Conservation (phyloP, 371 early-diverging fungal genomes). For the Apophysomyces ossiformis region DNA sequence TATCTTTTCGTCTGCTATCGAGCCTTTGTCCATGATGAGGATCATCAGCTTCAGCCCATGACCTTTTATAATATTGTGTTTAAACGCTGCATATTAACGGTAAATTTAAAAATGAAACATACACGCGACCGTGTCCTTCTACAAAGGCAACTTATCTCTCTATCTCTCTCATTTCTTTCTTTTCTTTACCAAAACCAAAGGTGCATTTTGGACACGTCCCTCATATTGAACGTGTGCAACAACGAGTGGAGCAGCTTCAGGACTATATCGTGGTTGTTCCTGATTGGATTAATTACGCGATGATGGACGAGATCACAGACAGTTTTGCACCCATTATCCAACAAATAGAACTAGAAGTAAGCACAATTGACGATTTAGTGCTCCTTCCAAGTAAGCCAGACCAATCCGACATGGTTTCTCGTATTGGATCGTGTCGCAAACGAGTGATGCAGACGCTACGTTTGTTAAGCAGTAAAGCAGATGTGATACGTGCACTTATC, state of each 20-base stretch:
- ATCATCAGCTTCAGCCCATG: constrained; percentile 71
- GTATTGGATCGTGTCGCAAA: constrained; percentile 84
- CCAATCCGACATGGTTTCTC: constrained; percentile 80
- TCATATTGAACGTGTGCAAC: constrained; percentile 58
- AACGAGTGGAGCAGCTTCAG: constrained; percentile 61
- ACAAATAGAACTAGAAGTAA: constrained; percentile 83
- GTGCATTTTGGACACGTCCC: constrained; percentile 62
- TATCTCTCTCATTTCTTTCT: not conserved
- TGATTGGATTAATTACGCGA: constrained; percentile 88
- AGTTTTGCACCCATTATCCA: constrained; percentile 79
- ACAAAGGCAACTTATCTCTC: too few species aligned
- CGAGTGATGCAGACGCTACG: constrained; percentile 78
- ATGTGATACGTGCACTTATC: constrained; percentile 75
- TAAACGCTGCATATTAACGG: constrained; percentile 56
- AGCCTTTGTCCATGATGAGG: constrained; percentile 70
- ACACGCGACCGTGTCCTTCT: too few species aligned
- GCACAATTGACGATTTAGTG: constrained; percentile 87
- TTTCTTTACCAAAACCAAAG: constrained; percentile 21
- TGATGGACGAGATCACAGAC: constrained; percentile 87
- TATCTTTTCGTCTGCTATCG: constrained; percentile 91
- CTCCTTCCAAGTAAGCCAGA: constrained; percentile 63
- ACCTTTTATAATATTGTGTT: constrained; percentile 85
- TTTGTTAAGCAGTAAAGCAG: constrained; percentile 77
- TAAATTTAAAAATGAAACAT: constrained; percentile 22
- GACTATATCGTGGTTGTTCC: constrained; percentile 61